phyloP scores from a whole-genome alignment of 495 filamentous ascomycete genomes.

The Aspergillus bridgeri region DNA sequence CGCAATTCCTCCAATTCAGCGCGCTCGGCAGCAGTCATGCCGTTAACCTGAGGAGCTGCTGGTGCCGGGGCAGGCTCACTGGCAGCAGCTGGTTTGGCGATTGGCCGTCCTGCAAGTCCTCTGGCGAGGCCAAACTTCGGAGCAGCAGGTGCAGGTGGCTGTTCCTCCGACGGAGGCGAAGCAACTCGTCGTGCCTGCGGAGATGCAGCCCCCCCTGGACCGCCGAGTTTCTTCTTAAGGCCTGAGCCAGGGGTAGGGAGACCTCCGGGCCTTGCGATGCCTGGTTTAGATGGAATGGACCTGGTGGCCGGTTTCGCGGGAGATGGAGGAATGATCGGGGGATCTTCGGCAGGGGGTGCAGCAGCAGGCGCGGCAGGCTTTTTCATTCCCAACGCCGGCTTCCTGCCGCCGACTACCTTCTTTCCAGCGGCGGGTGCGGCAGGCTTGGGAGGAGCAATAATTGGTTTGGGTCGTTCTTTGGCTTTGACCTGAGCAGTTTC shows the following conservation, averaged over 20 bases:
- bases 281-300: constrained; percentile 59
- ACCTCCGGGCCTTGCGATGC: constrained; percentile 59
- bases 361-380: constrained; percentile 57
- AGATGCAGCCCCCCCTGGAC: constrained; percentile 59
- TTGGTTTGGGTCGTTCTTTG: constrained; percentile 91
- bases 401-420: constrained; percentile 50
- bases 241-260: constrained; percentile 57
- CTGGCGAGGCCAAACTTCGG: constrained; percentile 68
- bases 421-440: constrained; percentile 43
- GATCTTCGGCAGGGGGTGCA: constrained; percentile 54
- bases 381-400: constrained; percentile 48
- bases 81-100: constrained; percentile 68
- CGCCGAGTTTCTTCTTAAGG: constrained; percentile 66
- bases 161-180: constrained; percentile 54
- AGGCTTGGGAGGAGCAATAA: constrained; percentile 59
- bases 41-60: constrained; percentile 50
- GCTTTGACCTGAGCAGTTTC: constrained; percentile 93
- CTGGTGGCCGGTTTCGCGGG: constrained; percentile 50
- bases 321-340: constrained; percentile 37
- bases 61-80: constrained; percentile 40
- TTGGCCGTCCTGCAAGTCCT: constrained; percentile 78
- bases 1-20: constrained; percentile 89
- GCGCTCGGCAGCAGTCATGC: constrained; percentile 68
- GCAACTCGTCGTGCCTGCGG: constrained; percentile 55
- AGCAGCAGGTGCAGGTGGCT: constrained; percentile 51